Base-by-base conservation (phyloP, 2,329 filamentous ascomycete genomes). In the Aspergillus oerlinghausenensis region DNA sequence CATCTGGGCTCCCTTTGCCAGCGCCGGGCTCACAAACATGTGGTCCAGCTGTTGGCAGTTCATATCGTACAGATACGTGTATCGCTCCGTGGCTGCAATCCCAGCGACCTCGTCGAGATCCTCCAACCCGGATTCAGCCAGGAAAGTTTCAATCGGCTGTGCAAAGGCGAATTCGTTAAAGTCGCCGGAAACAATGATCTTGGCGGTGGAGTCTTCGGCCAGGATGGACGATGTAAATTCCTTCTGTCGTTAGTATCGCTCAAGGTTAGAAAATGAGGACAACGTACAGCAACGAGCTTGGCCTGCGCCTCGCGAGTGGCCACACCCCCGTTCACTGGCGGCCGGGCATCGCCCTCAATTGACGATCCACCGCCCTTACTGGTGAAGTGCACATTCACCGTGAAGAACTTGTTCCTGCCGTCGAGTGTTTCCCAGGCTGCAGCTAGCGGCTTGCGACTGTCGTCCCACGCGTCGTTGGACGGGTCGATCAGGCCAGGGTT, bases 121-220 rank as follows among this genome's bases (percentile, higher is more conserved):
- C 35, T 77, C 62, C 49, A 90, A 75, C 2, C 81, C 80, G 0
- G 84, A 86, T 21, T 79, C 74, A 3, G 70, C 60, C 1, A 75
- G 66, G 60, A 89, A 88, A 1, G 73, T 74, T 58, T 78, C 69
- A 50, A 89, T 70, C 1, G 87, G 86, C 68, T 79, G 65, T 9
- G 85, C 86, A 59, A 86, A 85, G 4, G 80, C 69, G 67, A 88
- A 90, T 70, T 90, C 88, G 77, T 90, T 90, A 69, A 87, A 90
- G 73, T 90, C 88, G 26, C 88, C 88, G 0, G 83, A 81, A 2
- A 79, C 74, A 57, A 90, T 79, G 61, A 90, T 70, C 25, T 76
- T 76, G 0, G 87, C 86, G 17, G 79, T 72, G 10, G 75, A 68
- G 70, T 89, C 82, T 43, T 79, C 65, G 7, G 75, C 69, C 21